phyloP scores from a whole-genome alignment of 495 filamentous ascomycete species.

The Hamigera avellanea region DNA sequence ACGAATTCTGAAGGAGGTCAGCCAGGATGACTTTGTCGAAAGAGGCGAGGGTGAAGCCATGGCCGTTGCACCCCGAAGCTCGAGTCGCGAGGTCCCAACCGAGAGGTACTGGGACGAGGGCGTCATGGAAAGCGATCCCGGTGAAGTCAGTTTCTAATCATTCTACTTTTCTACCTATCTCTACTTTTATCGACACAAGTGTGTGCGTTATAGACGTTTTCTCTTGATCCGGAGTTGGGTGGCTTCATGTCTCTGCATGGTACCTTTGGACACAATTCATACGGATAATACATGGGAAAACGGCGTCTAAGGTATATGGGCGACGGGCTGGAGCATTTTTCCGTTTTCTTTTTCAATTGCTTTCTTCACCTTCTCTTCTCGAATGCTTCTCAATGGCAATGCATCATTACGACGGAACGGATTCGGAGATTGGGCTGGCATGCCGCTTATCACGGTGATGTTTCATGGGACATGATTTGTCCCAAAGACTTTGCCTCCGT shows the following conservation, averaged over 20 bases:
- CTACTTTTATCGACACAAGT: slow-evolving; percentile 5
- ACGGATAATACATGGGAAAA: slow-evolving; percentile 1
- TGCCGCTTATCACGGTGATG: slow-evolving; percentile 2
- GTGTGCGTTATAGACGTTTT: slow-evolving; percentile 8
- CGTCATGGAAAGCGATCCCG: slow-evolving; percentile 32
- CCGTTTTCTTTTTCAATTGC: slow-evolving; percentile 3
- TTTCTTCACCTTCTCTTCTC: background rate
- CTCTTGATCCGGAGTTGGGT: slow-evolving; percentile 4
- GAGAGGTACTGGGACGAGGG: slow-evolving; percentile 32
- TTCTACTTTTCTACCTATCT: slow-evolving; percentile 1
- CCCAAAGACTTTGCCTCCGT: slow-evolving; percentile 1
- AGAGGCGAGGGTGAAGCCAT: slow-evolving; percentile 37
- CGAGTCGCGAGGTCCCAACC: slow-evolving; percentile 16
- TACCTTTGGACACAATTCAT: too few species aligned
- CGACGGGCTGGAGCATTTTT: background rate
- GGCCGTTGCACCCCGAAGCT: slow-evolving; percentile 18
- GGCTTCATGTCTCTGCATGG: too few species aligned
- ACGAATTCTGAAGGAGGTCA: slow-evolving; percentile 71
- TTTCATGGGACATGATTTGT: slow-evolving; percentile 9
- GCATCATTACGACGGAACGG: slow-evolving; percentile 3
- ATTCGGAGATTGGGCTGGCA: background rate
- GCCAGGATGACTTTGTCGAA: slow-evolving; percentile 42
- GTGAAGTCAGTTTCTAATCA: slow-evolving; percentile 34
- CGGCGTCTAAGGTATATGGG: too few species aligned
- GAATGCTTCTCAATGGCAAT: background rate